Base-by-base conservation (phyloP, 257 asterid species). In the Solanum clarkiae region DNA sequence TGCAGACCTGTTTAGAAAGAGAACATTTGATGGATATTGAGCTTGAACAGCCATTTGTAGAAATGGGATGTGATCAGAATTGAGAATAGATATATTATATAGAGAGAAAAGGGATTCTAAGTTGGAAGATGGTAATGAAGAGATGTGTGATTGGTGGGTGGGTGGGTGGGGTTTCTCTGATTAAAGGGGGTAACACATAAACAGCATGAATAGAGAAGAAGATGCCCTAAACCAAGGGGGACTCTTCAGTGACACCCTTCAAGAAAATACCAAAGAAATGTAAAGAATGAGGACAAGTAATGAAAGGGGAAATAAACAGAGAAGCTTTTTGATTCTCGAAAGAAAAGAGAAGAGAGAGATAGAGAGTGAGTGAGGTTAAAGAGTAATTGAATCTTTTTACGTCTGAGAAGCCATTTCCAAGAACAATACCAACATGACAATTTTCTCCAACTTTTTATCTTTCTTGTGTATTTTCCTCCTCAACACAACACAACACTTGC, bases 21-120 rank as follows among this genome's bases (percentile, higher is more conserved):
- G 90, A 84, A 88, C 86, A 69, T 88, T 89, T 36, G 93, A 91
- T 6, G 93, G 88, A 47, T 91, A 88, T 72, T 87, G 93, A 84
- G 93, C 93, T 91, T 91, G 93, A 82, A 91, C 90, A 32, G 92
- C 93, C 93, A 91, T 91, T 63, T 63, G 17, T 32, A 45, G 29
- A n/a, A 18, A 68, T 24, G 54, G 57, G 68, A 51, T 68, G 24
- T 66, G 69, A 75, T 49, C 54, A 13, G 44, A 51, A 42, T n/a
- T 74, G 8, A 60, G 10, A 16, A 77, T 24, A 24, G 70, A 60
- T 75, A 24, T 9, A 62, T 51, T 45, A 85, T 60, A 72, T 17
- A 82, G 32, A 44, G 40, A n/a, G n/a, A 14, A 49, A 56, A 13
- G 10, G 40, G 69, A 15, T 16, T 57, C 2, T 2, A 51, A 81